Evolutionary conservation across 257 asterid species (phyloP).

Genomic region (Solanum chiquidenum): DNA sequence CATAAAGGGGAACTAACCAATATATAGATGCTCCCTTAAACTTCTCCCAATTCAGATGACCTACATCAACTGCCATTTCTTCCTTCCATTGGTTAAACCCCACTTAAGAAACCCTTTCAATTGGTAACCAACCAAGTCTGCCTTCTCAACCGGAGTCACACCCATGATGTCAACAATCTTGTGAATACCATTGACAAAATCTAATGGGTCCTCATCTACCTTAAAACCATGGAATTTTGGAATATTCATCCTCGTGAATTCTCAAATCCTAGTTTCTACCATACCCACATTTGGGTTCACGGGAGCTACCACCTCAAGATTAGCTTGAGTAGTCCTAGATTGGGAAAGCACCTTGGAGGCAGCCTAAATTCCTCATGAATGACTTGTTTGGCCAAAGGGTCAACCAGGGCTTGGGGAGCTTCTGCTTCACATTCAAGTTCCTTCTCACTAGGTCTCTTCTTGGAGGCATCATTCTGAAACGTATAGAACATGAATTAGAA

Average conservation of each 20-base stretch:
- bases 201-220: neutral
- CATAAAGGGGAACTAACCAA: neutral
- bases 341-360: neutral
- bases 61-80: neutral
- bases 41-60: no score
- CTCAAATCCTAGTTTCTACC: neutral
- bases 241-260: neutral
- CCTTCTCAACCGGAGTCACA: neutral
- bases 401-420: neutral
- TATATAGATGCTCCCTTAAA: neutral
- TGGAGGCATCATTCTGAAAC: neutral
- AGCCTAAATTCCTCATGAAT: neutral
- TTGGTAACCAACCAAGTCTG: neutral
- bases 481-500: no score
- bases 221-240: neutral
- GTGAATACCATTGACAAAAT: neutral
- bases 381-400: neutral
- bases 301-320: neutral
- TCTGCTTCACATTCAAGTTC: neutral
- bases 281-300: neutral
- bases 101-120: neutral
- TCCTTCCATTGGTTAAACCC: neutral
- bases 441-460: neutral
- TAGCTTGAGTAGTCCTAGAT: neutral
- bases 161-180: neutral